Base-by-base conservation (phyloP, 495 filamentous ascomycete genomes). In the Aspergillus nidulans region DNA sequence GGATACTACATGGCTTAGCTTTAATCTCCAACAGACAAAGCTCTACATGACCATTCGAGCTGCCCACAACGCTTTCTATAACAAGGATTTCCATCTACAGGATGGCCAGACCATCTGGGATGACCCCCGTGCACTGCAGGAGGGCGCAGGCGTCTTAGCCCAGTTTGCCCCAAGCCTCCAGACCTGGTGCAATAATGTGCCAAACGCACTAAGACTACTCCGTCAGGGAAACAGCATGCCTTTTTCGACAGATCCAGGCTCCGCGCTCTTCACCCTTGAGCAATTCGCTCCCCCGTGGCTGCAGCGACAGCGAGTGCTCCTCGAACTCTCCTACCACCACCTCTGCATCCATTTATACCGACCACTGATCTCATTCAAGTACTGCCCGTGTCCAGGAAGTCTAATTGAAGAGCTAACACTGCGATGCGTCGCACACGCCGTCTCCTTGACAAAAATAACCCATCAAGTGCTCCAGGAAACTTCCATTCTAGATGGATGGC, bases 301-400 rank as follows among this genome's bases (percentile, higher is more conserved):
- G 1, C 74, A 77, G 41, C 73, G 75, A 16, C 80, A 83, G 49
- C 75, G 78, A 12, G 38, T 81, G 0, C 64, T 77, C 40, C 67
- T 83, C 1, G 79, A 83, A 53, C 69, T 79, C 0, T 48, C 70
- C 7, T 82, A 82, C 52, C 79, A 82, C 55, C 68, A 76, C 40
- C 59, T 75, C 2, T 58, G 52, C 54, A 69, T 72, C 41, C 76
- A 68, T 49, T 55, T 80, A 6, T 75, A 73, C 53, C 74, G 79
- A 4, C 76, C 77, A 4, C 73, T 80, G 40, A 75, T 81, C 24
- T 65, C 51, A 47, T 77, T 79, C 52, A 3, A 16, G 4, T 18
- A 15, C 36, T 3, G 6, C n/a, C 40, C 39, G 7, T 25, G 24
- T 5, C 40, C 25, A 9, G 39, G n/a, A 18, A n/a, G 15, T 21